These are phyloP conservation scores for Kazachstania kunashirensis DNA, from an alignment of 805 yeast genomes.

Conservation along the genomic window DNA sequence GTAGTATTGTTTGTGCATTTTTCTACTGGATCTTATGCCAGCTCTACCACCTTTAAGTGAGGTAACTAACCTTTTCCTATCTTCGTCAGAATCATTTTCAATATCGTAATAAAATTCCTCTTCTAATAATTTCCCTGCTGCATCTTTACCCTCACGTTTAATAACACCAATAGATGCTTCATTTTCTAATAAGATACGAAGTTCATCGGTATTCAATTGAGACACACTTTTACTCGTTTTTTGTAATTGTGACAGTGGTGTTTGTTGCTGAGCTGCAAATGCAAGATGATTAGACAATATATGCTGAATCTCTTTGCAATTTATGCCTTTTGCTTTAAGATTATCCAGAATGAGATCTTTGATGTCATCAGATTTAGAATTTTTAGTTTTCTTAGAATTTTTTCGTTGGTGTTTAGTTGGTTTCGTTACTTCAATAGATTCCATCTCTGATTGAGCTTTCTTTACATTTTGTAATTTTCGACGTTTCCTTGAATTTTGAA, in stretches of 20 bases:
- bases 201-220: slow-evolving; percentile 35
- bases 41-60: slow-evolving; percentile 69
- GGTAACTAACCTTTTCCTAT: slow-evolving; percentile 60
- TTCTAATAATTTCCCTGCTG: slow-evolving; percentile 89
- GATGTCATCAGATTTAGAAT: too few relatives aligned
- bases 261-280: slow-evolving; percentile 76
- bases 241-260: slow-evolving; percentile 67
- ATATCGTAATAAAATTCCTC: slow-evolving; percentile 88
- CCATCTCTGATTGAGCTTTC: too few relatives aligned
- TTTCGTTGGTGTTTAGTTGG: too few relatives aligned
- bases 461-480: too few relatives aligned
- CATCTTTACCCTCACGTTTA: slow-evolving; percentile 84
- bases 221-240: slow-evolving; percentile 50
- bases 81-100: slow-evolving; percentile 66
- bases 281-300: slow-evolving; percentile 78
- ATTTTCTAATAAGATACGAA: slow-evolving; percentile 36
- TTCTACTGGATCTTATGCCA: slow-evolving; percentile 81
- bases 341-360: neutral
- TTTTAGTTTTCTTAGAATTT: too few relatives aligned
- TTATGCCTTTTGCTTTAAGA: slow-evolving; percentile 24
- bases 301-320: slow-evolving; percentile 46
- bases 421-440: too few relatives aligned
- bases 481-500: too few relatives aligned
- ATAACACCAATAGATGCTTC: slow-evolving; percentile 65
- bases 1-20: slow-evolving; percentile 72